These are phyloP conservation scores for Cutaneotrichosporon arboriforme DNA, from an alignment of 1,284 basidiomycete species.

Conservation along the genomic window DNA sequence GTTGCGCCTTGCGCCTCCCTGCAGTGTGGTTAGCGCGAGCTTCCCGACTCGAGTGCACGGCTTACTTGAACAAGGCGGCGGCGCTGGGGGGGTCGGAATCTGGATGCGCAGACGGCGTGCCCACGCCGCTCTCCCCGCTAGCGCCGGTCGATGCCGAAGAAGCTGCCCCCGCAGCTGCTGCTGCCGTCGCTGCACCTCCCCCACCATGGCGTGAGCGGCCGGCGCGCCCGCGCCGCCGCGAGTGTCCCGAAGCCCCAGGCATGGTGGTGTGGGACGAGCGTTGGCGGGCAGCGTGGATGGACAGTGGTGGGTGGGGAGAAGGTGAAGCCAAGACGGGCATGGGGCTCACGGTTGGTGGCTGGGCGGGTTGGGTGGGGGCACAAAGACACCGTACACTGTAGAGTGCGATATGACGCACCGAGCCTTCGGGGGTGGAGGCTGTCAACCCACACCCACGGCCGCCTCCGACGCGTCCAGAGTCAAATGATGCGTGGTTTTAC, in stretches of 20 bases:
- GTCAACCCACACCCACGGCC: too few relatives aligned
- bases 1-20: slow-evolving; percentile 20
- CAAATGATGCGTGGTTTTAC: too few relatives aligned
- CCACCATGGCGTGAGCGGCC: neutral
- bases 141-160: neutral
- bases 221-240: slow-evolving; percentile 8
- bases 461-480: too few relatives aligned
- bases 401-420: too few relatives aligned
- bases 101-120: too few relatives aligned
- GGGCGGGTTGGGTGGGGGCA: too few relatives aligned
- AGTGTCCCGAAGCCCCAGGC: slow-evolving; percentile 7
- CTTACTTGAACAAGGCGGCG: slow-evolving; percentile 11
- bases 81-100: slow-evolving; percentile 1
- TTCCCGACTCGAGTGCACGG: neutral
- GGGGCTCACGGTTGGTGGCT: too few relatives aligned
- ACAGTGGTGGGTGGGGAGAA: neutral
- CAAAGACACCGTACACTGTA: too few relatives aligned
- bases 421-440: too few relatives aligned
- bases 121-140: neutral
- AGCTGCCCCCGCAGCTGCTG: neutral
- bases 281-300: neutral
- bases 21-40: slow-evolving; percentile 1
- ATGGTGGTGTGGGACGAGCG: neutral
- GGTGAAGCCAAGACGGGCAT: too few relatives aligned
- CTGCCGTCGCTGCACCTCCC: neutral